Percentiles rank a stretch among this genome's conserved stretches.
These are phyloP conservation scores for Boletus patriciae DNA, from an alignment of 768 basidiomycete species.

Conservation along the genomic window DNA sequence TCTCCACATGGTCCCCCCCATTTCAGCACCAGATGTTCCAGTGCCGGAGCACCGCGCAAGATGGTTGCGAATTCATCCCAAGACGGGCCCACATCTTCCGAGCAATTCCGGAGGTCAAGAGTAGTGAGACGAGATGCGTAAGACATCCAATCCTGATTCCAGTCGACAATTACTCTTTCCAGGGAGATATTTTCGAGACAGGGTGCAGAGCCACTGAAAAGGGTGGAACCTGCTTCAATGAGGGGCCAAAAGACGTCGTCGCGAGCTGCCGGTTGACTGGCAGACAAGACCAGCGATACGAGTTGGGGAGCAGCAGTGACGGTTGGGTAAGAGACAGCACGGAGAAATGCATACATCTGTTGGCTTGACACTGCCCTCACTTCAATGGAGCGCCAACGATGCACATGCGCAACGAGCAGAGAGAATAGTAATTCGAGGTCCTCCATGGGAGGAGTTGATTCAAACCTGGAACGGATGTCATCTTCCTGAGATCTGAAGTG, in stretches of 20 bases:
- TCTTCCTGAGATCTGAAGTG: conserved; percentile 35
- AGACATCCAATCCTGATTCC: conserved; percentile 42
- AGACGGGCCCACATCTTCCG: conserved; percentile 59
- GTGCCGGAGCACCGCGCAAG: conserved; percentile 49
- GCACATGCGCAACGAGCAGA: conserved; percentile 47
- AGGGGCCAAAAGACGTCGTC: conserved; percentile 6
- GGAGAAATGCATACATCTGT: conserved; percentile 47
- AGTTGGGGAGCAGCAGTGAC: conserved; percentile 49
- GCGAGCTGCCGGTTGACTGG: conserved; percentile 39
- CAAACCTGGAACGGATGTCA: conserved; percentile 3
- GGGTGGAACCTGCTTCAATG: conserved; percentile 36
- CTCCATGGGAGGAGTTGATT: conserved; percentile 20
- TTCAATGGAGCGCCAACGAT: conserved; percentile 51
- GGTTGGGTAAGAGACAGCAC: conserved; percentile 36
- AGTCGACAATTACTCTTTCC: conserved; percentile 68
- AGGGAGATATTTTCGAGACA: conserved; percentile 46
- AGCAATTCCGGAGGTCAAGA: conserved; percentile 63
- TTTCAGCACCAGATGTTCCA: conserved; percentile 51
- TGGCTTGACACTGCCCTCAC: conserved; percentile 42
- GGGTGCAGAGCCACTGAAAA: conserved; percentile 53
- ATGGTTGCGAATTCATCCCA: conserved; percentile 52
- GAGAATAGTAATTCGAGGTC: background rate
- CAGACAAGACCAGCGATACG: conserved; percentile 51
- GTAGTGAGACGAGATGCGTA: conserved; percentile 36
- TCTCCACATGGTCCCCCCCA: conserved; percentile 48